These are phyloP conservation scores for Corchorus capsularis DNA, from an alignment of 345 rosid genomes.

Conservation along the genomic window DNA sequence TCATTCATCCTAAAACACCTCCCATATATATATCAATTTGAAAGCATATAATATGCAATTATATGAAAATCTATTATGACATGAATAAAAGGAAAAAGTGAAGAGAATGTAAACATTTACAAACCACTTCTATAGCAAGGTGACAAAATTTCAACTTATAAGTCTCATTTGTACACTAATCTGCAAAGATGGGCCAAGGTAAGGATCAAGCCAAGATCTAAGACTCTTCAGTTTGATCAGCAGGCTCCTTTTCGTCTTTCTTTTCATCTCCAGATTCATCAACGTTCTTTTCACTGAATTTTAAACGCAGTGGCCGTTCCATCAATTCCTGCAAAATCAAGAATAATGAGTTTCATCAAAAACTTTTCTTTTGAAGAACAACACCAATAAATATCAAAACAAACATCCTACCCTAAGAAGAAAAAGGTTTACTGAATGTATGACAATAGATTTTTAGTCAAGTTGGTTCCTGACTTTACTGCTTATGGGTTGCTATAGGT, in stretches of 20 bases:
- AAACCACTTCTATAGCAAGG: constrained; percentile 14
- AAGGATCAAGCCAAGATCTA: constrained; percentile 14
- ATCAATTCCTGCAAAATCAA: constrained; percentile 62
- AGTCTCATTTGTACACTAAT: constrained; percentile 20
- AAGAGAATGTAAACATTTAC: constrained; percentile 7
- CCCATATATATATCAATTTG: not conserved
- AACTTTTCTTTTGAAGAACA: not conserved
- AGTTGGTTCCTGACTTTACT: not conserved
- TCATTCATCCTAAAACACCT: constrained; percentile 4
- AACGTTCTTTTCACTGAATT: constrained; percentile 51
- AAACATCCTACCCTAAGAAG: not conserved
- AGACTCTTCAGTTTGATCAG: constrained; percentile 30
- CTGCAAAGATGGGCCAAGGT: constrained; percentile 11
- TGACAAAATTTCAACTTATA: constrained; percentile 3
- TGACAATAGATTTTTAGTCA: not conserved
- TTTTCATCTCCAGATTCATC: constrained; percentile 47
- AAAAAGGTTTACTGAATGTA: not conserved
- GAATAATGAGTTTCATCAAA: constrained; percentile 14
- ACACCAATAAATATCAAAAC: not conserved
- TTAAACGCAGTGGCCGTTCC: constrained; percentile 77
- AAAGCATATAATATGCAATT: not conserved
- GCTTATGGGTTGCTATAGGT: not conserved
- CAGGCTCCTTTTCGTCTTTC: constrained; percentile 27
- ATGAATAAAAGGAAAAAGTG: not conserved
- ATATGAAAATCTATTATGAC: not conserved